phyloP scores from a whole-genome alignment of 2,329 filamentous ascomycete species.

The Sporothrix phasma region DNA sequence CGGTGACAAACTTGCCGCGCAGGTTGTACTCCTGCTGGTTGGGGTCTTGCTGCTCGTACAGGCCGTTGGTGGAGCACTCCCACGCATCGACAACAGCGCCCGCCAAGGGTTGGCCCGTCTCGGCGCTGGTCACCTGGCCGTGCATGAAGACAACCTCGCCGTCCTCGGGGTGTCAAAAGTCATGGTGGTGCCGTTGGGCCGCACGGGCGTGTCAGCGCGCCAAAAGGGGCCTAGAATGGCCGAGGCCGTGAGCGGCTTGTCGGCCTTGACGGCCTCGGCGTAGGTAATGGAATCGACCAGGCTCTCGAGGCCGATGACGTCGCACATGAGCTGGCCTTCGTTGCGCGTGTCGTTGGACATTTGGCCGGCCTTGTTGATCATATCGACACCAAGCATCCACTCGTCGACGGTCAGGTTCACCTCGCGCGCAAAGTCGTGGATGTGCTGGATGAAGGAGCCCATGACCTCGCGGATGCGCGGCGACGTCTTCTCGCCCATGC shows the following conservation, averaged over 20 bases:
- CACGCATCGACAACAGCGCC: conserved; percentile 52
- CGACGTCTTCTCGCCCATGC: conserved; percentile 52
- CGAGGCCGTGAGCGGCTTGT: conserved; percentile 35
- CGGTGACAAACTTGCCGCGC: conserved; percentile 18
- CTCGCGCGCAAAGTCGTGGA: conserved; percentile 59
- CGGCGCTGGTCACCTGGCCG: conserved; percentile 30
- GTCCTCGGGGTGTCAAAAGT: conserved; percentile 29
- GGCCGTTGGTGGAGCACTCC: conserved; percentile 50
- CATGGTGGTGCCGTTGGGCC: conserved; percentile 48
- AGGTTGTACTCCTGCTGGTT: conserved; percentile 18
- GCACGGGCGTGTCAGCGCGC: conserved; percentile 48
- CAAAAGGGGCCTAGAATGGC: conserved; percentile 62
- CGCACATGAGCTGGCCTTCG: conserved; percentile 53
- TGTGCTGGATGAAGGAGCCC: conserved; percentile 48
- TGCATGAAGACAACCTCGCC: conserved; percentile 44
- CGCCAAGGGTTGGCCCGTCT: conserved; percentile 44
- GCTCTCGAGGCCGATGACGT: conserved; percentile 52
- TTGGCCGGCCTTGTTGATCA: conserved; percentile 51
- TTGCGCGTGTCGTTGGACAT: conserved; percentile 49
- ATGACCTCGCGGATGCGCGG: conserved; percentile 50
- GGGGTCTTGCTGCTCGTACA: conserved; percentile 63
- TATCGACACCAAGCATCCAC: conserved; percentile 54
- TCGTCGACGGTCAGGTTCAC: conserved; percentile 57
- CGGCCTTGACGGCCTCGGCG: conserved; percentile 34
- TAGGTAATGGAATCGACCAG: conserved; percentile 56